Evolutionary conservation across 2,329 filamentous ascomycete genomes (phyloP).

Genomic region (Aspergillus calidoustus): DNA sequence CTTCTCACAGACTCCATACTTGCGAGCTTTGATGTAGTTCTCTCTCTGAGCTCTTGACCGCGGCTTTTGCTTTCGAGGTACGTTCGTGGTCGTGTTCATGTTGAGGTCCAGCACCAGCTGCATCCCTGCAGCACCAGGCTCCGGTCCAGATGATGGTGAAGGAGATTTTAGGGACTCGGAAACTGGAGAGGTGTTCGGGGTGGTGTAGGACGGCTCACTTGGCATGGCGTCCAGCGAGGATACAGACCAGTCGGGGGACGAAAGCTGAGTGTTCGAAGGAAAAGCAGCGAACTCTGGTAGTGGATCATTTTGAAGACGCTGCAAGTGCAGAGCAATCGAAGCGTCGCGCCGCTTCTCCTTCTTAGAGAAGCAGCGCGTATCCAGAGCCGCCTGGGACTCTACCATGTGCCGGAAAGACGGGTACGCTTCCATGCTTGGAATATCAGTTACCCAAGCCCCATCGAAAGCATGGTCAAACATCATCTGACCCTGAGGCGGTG

Average conservation of each 20-base stretch:
- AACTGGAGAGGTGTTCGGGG: slow-evolving; percentile 26
- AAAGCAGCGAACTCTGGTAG: slow-evolving; percentile 31
- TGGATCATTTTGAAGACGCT: slow-evolving; percentile 40
- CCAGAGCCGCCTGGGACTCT: slow-evolving; percentile 43
- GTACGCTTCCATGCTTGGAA: slow-evolving; percentile 21
- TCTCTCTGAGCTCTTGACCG: slow-evolving; percentile 48
- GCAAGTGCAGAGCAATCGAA: slow-evolving; percentile 47
- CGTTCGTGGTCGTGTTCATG: slow-evolving; percentile 47
- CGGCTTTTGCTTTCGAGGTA: slow-evolving; percentile 49
- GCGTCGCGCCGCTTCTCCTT: slow-evolving; percentile 50
- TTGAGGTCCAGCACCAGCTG: slow-evolving; percentile 50
- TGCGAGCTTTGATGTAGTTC: slow-evolving; percentile 49
- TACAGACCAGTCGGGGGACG: slow-evolving; percentile 39
- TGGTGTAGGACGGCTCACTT: slow-evolving; percentile 25
- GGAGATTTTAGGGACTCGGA: slow-evolving; percentile 20
- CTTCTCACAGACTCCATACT: slow-evolving; percentile 49
- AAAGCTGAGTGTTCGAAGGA: slow-evolving; percentile 37
- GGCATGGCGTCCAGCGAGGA: slow-evolving; percentile 33
- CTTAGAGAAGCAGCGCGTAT: slow-evolving; percentile 38
- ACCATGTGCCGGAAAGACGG: slow-evolving; percentile 37
- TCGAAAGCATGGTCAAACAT: slow-evolving; percentile 13
- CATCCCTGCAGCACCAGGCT: slow-evolving; percentile 31
- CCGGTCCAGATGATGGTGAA: slow-evolving; percentile 24
- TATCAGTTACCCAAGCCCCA: slow-evolving; percentile 19
- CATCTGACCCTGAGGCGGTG: slow-evolving; percentile 10